A percentile compares a stretch with the other conserved stretches of the same genome.
phyloP scores from a whole-genome alignment of 1,284 basidiomycete genomes.

The Ustilago loliicola region DNA sequence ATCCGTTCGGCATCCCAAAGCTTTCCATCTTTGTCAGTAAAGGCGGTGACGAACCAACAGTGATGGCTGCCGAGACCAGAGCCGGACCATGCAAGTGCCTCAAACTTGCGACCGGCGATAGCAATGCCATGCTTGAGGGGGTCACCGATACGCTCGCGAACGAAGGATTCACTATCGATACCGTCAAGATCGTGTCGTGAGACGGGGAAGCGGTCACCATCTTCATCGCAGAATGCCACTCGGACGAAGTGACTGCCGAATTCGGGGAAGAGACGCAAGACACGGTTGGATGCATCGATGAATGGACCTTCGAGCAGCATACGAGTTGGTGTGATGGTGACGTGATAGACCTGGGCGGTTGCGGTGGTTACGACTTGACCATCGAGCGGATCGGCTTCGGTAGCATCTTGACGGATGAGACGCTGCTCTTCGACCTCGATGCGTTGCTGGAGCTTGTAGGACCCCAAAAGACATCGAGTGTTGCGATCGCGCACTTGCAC shows the following conservation, averaged over 20 bases:
- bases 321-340: conserved; percentile 34
- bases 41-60: conserved; percentile 42
- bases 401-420: conserved; percentile 15
- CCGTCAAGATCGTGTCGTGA: conserved; percentile 33
- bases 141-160: conserved; percentile 33
- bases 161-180: conserved; percentile 39
- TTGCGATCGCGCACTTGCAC: conserved; percentile 27
- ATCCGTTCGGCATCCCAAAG: conserved; percentile 37
- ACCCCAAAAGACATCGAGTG: conserved; percentile 26
- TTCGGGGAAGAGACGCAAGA: conserved; percentile 35
- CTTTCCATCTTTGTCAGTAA: conserved; percentile 31
- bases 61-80: conserved; percentile 38
- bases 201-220: conserved; percentile 42
- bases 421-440: conserved; percentile 23
- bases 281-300: conserved; percentile 39
- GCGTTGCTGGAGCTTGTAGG: conserved; percentile 19
- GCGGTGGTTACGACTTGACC: conserved; percentile 13
- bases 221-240: conserved; percentile 40
- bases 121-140: conserved; percentile 34
- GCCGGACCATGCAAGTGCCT: conserved; percentile 42
- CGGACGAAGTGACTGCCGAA: conserved; percentile 37
- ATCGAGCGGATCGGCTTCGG: conserved; percentile 6
- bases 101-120: conserved; percentile 34
- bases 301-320: conserved; percentile 34
- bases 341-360: conserved; percentile 36